Evolutionary conservation across 2,329 filamentous ascomycete species (phyloP).

Genomic region (Juglanconis oblonga): DNA sequence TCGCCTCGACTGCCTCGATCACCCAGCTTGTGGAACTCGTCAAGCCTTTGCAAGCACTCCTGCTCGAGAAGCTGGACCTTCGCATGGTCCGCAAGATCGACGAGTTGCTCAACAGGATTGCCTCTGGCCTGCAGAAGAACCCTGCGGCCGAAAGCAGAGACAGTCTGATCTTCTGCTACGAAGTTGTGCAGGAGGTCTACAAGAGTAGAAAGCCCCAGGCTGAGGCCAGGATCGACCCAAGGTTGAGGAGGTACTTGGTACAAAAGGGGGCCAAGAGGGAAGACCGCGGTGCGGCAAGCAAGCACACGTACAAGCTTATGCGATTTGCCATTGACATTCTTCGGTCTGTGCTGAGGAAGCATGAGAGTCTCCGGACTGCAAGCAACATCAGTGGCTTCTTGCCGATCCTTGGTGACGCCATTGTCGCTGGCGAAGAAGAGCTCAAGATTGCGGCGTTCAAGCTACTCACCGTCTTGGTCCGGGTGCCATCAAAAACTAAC

Average conservation of each 20-base stretch:
- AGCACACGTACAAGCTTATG: conserved; percentile 82
- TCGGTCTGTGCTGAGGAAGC: conserved; percentile 80
- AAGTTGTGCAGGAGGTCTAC: conserved; percentile 86
- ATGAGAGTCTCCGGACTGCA: conserved; percentile 75
- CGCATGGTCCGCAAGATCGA: conserved; percentile 88
- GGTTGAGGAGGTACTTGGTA: conserved; percentile 71
- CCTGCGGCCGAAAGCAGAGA: conserved; percentile 74
- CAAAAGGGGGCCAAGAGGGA: conserved; percentile 76
- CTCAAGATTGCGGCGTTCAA: conserved; percentile 86
- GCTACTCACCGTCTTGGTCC: conserved; percentile 79
- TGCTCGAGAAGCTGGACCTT: conserved; percentile 80
- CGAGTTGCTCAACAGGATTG: conserved; percentile 78
- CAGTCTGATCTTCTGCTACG: conserved; percentile 90
- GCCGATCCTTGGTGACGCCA: conserved; percentile 81
- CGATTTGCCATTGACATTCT: conserved; percentile 87
- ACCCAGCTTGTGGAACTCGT: conserved; percentile 71
- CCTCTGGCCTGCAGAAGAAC: conserved; percentile 80
- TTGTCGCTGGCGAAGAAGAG: conserved; percentile 84
- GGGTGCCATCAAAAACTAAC: conserved; percentile 74
- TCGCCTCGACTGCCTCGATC: conserved; percentile 80
- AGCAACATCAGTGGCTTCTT: conserved; percentile 82
- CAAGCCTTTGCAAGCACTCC: conserved; percentile 71
- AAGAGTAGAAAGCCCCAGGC: conserved; percentile 53
- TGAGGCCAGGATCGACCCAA: conserved; percentile 57
- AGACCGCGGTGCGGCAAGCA: conserved; percentile 68